phyloP scores from a whole-genome alignment of 495 filamentous ascomycete genomes.

The Penicillium robsamsonii region DNA sequence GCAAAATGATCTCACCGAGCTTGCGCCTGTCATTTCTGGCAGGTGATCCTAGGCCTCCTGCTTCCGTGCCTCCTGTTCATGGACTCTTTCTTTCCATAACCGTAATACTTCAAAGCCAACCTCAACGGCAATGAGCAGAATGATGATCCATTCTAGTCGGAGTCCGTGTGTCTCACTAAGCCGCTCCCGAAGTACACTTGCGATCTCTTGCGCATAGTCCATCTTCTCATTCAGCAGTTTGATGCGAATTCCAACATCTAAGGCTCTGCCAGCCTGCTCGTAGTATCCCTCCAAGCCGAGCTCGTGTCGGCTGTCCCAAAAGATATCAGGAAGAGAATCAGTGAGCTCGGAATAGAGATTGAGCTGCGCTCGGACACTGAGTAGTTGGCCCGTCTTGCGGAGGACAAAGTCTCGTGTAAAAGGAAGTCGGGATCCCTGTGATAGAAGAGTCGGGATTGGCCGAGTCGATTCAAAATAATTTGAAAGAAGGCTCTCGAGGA shows the following conservation, averaged over 20 bases:
- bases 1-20: background rate
- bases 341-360: constrained; percentile 98
- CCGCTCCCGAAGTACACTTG: constrained; percentile 80
- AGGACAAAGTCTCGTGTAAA: constrained; percentile 78
- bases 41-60: constrained; percentile 19
- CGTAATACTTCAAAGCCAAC: constrained; percentile 68
- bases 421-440: constrained; percentile 60
- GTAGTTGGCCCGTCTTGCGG: constrained; percentile 89
- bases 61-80: constrained; percentile 39
- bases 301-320: constrained; percentile 91
- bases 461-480: constrained; percentile 83
- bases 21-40: background rate
- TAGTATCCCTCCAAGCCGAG: constrained; percentile 89
- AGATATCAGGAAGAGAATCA: constrained; percentile 90
- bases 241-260: constrained; percentile 93
- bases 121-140: constrained; percentile 87
- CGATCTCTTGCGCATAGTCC: constrained; percentile 96
- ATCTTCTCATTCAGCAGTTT: constrained; percentile 92
- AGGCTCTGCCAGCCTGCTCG: constrained; percentile 81
- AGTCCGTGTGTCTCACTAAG: constrained; percentile 87
- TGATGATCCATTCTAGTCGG: constrained; percentile 95
- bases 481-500: constrained; percentile 78
- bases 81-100: constrained; percentile 56
- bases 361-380: constrained; percentile 84
- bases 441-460: constrained; percentile 72